phyloP scores from a whole-genome alignment of 2,329 filamentous ascomycete genomes.

The Purpureocillium takamizusanense region DNA sequence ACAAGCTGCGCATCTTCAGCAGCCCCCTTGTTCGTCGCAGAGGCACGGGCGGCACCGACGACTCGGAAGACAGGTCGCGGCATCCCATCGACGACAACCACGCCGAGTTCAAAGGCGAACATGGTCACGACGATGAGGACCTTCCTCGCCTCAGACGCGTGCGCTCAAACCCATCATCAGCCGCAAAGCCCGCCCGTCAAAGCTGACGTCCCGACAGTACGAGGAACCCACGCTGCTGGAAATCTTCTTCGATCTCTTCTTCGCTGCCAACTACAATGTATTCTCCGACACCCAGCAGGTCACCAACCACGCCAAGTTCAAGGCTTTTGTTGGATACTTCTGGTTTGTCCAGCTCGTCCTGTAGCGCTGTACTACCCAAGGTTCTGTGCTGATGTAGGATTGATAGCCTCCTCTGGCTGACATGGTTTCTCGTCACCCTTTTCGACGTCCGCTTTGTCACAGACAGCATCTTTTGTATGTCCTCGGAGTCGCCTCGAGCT shows the following conservation, averaged over 20 bases:
- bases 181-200: no score
- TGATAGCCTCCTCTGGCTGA: slow-evolving; percentile 53
- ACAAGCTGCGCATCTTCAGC: no score
- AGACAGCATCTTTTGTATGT: slow-evolving; percentile 49
- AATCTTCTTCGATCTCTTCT: slow-evolving; percentile 29
- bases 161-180: no score
- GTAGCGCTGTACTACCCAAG: not conserved
- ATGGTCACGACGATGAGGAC: no score
- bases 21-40: no score
- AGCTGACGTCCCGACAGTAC: slow-evolving; percentile 12
- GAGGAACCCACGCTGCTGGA: slow-evolving; percentile 26
- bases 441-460: slow-evolving; percentile 59
- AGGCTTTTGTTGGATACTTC: slow-evolving; percentile 19
- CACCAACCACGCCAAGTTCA: slow-evolving; percentile 21
- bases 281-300: slow-evolving; percentile 32
- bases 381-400: not conserved
- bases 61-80: no score
- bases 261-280: slow-evolving; percentile 53
- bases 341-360: not conserved
- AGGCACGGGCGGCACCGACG: no score
- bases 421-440: slow-evolving; percentile 55
- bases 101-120: slow-evolving; percentile 11
- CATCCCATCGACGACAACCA: slow-evolving; percentile 6
- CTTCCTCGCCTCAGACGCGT: no score
- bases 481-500: no score